Conservation (phyloP, 768 basidiomycete species). For the Tulasnella sp. region DNA sequence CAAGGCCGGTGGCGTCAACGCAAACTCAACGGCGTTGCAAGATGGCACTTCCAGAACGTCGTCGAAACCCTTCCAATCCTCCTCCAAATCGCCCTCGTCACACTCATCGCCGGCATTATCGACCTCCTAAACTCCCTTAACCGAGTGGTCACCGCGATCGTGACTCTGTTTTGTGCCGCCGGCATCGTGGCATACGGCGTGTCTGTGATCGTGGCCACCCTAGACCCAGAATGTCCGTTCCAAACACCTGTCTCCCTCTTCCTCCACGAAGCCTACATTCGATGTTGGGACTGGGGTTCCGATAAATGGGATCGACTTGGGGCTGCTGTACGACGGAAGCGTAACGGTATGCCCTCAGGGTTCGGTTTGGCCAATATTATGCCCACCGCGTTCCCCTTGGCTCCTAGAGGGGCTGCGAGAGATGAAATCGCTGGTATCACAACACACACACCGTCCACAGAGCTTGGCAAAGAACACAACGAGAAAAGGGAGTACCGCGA, state of each 20-base stretch:
- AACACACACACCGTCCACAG: too few relatives aligned
- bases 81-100: conserved; percentile 8
- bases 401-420: background rate
- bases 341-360: background rate
- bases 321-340: background rate
- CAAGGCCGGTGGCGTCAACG: conserved; percentile 10
- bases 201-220: background rate
- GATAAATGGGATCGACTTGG: too few relatives aligned
- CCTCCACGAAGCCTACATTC: background rate
- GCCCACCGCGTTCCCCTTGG: background rate
- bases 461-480: background rate
- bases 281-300: background rate
- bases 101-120: background rate
- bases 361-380: background rate
- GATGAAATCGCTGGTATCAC: background rate
- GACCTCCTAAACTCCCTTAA: conserved; percentile 5
- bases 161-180: background rate
- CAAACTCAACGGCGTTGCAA: background rate
- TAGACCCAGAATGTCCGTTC: conserved; percentile 4
- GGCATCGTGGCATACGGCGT: conserved; percentile 1
- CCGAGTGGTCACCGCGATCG: background rate
- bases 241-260: background rate
- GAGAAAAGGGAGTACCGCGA: background rate
- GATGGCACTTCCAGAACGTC: conserved; percentile 9
- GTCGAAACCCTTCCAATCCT: conserved; percentile 5